Conservation (phyloP, 306 rosid genomes). For the Canavalia ensiformis region DNA sequence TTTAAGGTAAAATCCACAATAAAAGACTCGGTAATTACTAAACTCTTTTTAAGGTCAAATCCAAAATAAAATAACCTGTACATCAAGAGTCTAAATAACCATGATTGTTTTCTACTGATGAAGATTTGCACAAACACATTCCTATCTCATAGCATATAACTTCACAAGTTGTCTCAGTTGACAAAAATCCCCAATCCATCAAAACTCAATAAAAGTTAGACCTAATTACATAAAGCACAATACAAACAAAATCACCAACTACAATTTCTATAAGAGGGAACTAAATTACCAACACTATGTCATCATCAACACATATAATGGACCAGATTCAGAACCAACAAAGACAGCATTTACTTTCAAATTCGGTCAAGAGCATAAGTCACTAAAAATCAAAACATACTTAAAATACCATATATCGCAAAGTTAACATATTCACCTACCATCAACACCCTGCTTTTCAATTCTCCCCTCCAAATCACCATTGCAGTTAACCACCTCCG, state of each 20-base stretch:
- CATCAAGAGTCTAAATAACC: background rate
- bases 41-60: background rate
- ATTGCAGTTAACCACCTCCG: slow-evolving; percentile 53
- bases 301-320: background rate
- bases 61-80: background rate
- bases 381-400: slow-evolving; percentile 3
- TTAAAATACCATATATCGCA: background rate
- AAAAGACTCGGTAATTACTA: background rate
- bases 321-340: background rate
- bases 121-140: slow-evolving; percentile 2
- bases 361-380: background rate
- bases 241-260: background rate
- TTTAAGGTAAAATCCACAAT: background rate
- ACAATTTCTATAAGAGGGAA: background rate
- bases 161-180: background rate
- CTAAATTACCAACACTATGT: background rate
- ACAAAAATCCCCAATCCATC: slow-evolving; percentile 7
- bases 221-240: background rate
- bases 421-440: slow-evolving; percentile 57
- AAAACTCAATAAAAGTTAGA: background rate
- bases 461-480: slow-evolving; percentile 61
- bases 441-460: slow-evolving; percentile 56
- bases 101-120: background rate
- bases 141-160: slow-evolving; percentile 6
- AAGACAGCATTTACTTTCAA: slow-evolving; percentile 21